These are phyloP conservation scores for Cryptosporidium parvum DNA, from an alignment of 169 alveolate genomes.

Conservation along the genomic window DNA sequence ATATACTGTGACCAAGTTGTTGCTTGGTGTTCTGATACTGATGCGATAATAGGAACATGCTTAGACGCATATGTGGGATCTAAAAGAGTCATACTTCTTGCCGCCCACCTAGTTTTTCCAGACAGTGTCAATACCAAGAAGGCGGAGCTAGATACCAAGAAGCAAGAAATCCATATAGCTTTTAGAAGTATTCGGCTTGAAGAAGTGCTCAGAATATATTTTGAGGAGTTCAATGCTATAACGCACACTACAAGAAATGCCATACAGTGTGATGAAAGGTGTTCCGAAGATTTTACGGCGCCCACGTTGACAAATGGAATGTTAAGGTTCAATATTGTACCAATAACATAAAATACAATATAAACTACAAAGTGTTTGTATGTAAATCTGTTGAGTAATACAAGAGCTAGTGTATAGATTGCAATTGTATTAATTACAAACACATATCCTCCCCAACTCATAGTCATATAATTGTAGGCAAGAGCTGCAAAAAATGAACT, in stretches of 20 bases:
- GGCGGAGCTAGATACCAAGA: conserved; percentile 16
- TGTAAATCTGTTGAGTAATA: conserved; percentile 90
- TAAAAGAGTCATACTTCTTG: conserved; percentile 94
- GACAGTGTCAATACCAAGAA: conserved; percentile 66
- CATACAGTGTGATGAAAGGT: conserved; percentile 95
- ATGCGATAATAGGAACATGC: conserved; percentile 97
- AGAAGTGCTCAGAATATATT: conserved; percentile 29
- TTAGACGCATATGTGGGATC: conserved; percentile 97
- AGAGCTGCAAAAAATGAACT: conserved; percentile 84
- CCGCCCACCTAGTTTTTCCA: conserved; percentile 93
- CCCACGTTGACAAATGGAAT: conserved; percentile 95
- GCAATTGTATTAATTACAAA: conserved; percentile 96
- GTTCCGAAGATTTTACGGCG: conserved; percentile 94
- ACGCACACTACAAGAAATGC: conserved; percentile 84
- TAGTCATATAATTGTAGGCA: conserved; percentile 91
- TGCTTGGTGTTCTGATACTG: conserved; percentile 99
- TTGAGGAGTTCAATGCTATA: conserved; percentile 30
- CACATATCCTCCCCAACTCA: conserved; percentile 99
- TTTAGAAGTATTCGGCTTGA: conserved; percentile 36
- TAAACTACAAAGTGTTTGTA: conserved; percentile 91
- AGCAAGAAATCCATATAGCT: conserved; percentile 19
- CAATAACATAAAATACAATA: conserved; percentile 92
- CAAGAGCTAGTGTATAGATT: conserved; percentile 90
- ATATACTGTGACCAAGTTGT: conserved; percentile 96
- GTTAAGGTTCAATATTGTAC: conserved; percentile 93